Evolutionary conservation across 805 yeast genomes (phyloP), one percentile per base, ranked within the genome.

Genomic region (Metschnikowia continentalis): DNA sequence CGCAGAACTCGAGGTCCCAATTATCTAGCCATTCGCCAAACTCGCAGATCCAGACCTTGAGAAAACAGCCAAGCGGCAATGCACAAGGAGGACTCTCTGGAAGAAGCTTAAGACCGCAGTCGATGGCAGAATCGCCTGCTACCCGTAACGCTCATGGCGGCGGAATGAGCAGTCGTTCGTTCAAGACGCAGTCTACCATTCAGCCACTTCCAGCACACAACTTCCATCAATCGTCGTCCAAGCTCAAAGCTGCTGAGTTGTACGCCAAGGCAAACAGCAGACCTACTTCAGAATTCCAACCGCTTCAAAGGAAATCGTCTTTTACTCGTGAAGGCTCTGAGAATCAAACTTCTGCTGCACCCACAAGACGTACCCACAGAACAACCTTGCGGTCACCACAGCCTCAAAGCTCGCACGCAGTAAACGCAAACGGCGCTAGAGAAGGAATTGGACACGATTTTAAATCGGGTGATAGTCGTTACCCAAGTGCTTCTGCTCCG

Each of bases 201-300:
- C 69, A 64, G 47, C 75, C 72, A 14, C 63, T 69, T 7, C 60
- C 68, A 2, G 70, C 68, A 14, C 77, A 72, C 81, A 26, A 68
- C 69, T 1, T 60, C 66, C 35, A 72, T 56, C 69, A 66, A 47
- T 70, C 75, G 1, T 75, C 72, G 2, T 66, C 75, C 0, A 75
- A 74, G 48, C 46, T 54, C 20, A 67, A 61, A 54, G 86, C 85
- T 8, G 83, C 82, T 1, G 81, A 79, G 39, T 62, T 79, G 32
- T 82, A 78, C 61, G 80, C 80, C 36, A 71, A 71, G 59, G 83
- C 84, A 2, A 72, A 70, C 50, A 68, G 71, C 55, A 66, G 78
- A 51, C 77, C 78, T 2, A 52, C 53, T 14, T 70, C 75, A 40
- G 57, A 61, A 2, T 70, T 72, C 60, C 76, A 74, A 22, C 72